Percentiles rank a stretch among this genome's conserved stretches.
Evolutionary conservation across 176 grass and related monocot species (phyloP).

Genomic region (Avena eriantha): DNA sequence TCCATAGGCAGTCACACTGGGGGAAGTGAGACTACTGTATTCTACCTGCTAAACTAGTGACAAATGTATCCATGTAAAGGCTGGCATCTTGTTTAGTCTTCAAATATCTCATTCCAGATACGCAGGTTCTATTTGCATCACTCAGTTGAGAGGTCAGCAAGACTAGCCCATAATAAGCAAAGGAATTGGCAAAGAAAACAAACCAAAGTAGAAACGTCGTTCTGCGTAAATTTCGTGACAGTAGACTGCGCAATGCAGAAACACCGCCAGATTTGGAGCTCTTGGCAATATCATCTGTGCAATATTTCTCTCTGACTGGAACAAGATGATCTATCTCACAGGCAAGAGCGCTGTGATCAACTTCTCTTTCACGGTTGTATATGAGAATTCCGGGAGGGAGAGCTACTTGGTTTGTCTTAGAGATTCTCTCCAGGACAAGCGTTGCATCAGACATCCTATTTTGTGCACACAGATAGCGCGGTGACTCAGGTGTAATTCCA

Average conservation of each 20-base stretch:
- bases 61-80: constrained; percentile 79
- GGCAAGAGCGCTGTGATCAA: constrained; percentile 23
- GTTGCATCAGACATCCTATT: constrained; percentile 61
- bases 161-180: constrained; percentile 83
- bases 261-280: constrained; percentile 45
- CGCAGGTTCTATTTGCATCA: constrained; percentile 54
- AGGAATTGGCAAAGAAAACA: constrained; percentile 78
- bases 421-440: constrained; percentile 69
- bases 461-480: constrained; percentile 72
- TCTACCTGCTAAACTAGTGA: constrained; percentile 78
- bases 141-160: constrained; percentile 73
- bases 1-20: background rate
- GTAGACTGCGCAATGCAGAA: constrained; percentile 47
- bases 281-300: constrained; percentile 25
- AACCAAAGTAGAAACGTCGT: constrained; percentile 89
- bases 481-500: constrained; percentile 64
- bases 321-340: constrained; percentile 55
- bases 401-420: constrained; percentile 47
- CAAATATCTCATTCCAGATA: constrained; percentile 33
- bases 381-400: constrained; percentile 76
- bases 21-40: constrained; percentile 2
- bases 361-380: constrained; percentile 37
- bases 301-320: constrained; percentile 31
- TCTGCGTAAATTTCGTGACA: constrained; percentile 64
- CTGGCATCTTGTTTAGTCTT: constrained; percentile 2